Percentiles rank a stretch among this genome's conserved stretches.
phyloP scores from a whole-genome alignment of 148 eudicot species.

The Rhododendron simsii region DNA sequence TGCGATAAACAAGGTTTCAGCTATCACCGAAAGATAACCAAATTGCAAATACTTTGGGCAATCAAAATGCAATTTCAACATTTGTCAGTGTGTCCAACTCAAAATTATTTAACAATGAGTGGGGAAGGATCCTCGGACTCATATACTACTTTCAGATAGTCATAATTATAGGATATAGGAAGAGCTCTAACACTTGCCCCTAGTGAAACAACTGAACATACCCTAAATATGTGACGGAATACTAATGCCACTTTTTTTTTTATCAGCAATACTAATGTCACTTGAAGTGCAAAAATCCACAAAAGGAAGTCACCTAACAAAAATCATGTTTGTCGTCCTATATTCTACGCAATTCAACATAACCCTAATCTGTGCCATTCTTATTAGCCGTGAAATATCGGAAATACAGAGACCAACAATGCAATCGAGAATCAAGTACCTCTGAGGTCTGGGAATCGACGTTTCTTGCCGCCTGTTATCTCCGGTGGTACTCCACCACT shows the following conservation, averaged over 20 bases:
- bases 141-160: not conserved
- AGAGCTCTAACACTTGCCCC: not conserved
- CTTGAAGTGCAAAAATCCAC: not conserved
- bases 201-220: not conserved
- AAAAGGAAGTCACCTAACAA: not conserved
- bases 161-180: not conserved
- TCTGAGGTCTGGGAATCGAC: slow-evolving; percentile 56
- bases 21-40: not conserved
- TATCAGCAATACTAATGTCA: not conserved
- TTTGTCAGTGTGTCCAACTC: not conserved
- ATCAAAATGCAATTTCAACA: not conserved
- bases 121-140: not conserved
- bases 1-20: not conserved
- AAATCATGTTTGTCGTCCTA: not conserved
- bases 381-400: not conserved
- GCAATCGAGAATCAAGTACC: slow-evolving; percentile 29
- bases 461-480: slow-evolving; percentile 31
- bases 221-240: not conserved
- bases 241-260: not conserved
- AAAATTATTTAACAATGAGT: not conserved
- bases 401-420: not conserved
- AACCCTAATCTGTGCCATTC: not conserved
- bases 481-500: slow-evolving; percentile 28
- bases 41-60: not conserved
- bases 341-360: not conserved